Percentiles rank a stretch among this genome's conserved stretches.
These are phyloP conservation scores for Triangularia verruculosa DNA, from an alignment of 2,329 filamentous ascomycete genomes.

Conservation along the genomic window DNA sequence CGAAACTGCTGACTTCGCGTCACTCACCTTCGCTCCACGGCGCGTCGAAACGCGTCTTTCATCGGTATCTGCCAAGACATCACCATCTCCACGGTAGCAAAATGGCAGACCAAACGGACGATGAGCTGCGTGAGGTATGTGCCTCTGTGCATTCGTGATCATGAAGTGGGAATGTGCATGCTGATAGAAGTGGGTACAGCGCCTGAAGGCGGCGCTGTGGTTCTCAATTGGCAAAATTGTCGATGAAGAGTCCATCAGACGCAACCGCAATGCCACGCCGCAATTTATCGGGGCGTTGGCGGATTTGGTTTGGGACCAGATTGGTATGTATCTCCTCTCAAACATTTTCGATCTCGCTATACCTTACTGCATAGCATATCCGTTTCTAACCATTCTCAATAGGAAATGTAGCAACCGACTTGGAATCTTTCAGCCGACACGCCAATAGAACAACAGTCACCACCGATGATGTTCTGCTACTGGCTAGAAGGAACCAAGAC, in stretches of 20 bases:
- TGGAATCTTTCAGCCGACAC: slow-evolving; percentile 64
- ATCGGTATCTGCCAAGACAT: not conserved
- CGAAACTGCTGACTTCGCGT: not conserved
- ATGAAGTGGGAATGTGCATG: not conserved
- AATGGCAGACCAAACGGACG: slow-evolving; percentile 28
- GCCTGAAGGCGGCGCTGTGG: slow-evolving; percentile 82
- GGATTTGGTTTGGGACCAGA: slow-evolving; percentile 83
- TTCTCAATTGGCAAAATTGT: slow-evolving; percentile 81
- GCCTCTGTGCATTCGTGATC: not conserved
- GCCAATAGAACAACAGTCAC: slow-evolving; percentile 77
- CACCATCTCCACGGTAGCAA: not conserved
- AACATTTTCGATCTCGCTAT: not conserved
- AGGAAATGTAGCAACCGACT: slow-evolving; percentile 57
- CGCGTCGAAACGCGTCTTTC: not conserved
- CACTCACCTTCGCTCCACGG: not conserved
- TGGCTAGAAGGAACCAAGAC: slow-evolving; percentile 83
- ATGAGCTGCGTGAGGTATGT: slow-evolving; percentile 30
- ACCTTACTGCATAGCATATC: not conserved
- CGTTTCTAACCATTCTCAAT: not conserved
- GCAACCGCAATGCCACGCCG: slow-evolving; percentile 81
- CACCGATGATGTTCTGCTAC: slow-evolving; percentile 81
- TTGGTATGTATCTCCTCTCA: slow-evolving; percentile 53
- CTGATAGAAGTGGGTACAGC: slow-evolving; percentile 44
- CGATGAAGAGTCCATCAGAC: slow-evolving; percentile 72
- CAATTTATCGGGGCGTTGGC: slow-evolving; percentile 86